phyloP scores from a whole-genome alignment of 169 alveolate genomes.

The Plasmodium cynomolgi region DNA sequence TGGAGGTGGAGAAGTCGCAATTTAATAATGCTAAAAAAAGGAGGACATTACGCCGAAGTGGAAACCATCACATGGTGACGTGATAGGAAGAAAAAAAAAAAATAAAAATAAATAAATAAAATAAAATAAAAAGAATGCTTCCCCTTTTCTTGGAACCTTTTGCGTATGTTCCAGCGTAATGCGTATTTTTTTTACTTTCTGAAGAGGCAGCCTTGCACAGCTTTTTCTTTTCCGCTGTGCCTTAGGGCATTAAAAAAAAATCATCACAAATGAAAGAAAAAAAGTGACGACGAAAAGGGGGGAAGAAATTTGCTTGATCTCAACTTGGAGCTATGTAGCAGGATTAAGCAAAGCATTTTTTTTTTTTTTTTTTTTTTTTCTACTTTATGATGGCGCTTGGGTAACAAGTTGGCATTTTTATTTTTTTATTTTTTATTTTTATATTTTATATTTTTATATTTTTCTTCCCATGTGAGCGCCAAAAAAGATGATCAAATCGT shows the following conservation, averaged over 20 bases:
- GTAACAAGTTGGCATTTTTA: neutral
- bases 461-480: neutral
- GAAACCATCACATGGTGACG: neutral
- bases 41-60: neutral
- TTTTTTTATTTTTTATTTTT: neutral
- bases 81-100: neutral
- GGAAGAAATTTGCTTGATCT: neutral
- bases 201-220: neutral
- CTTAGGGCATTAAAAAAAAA: neutral
- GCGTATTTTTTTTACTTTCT: neutral
- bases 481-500: conserved; percentile 42
- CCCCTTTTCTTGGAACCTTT: neutral
- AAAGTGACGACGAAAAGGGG: neutral
- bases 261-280: neutral
- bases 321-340: neutral
- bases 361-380: neutral
- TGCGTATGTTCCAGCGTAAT: neutral
- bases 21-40: neutral
- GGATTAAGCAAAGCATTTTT: neutral
- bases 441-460: neutral
- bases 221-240: neutral
- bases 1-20: neutral
- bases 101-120: neutral
- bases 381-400: neutral
- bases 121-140: neutral